These are phyloP conservation scores for Dispira simplex DNA, from an alignment of 192 early-diverging fungal species.

Conservation along the genomic window DNA sequence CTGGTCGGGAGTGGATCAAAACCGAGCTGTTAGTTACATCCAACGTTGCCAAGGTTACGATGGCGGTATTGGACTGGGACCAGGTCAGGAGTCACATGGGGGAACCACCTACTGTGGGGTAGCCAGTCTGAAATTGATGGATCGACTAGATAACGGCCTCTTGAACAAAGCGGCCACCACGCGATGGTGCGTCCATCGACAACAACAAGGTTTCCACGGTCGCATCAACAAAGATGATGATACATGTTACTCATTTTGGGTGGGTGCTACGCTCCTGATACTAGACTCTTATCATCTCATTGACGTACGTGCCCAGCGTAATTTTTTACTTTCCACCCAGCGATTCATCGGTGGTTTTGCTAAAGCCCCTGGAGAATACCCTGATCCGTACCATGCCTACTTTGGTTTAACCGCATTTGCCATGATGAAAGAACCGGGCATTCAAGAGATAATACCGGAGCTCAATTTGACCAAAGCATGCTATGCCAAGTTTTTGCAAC, in stretches of 20 bases:
- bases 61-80: constrained; percentile 59
- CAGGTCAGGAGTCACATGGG: constrained; percentile 74
- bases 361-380: constrained; percentile 32
- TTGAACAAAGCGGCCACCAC: constrained; percentile 33
- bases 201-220: constrained; percentile 79
- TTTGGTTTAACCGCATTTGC: constrained; percentile 62
- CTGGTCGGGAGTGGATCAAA: constrained; percentile 70
- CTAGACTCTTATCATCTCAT: neutral
- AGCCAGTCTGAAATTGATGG: constrained; percentile 63
- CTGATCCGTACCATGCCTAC: constrained; percentile 72
- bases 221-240: constrained; percentile 74
- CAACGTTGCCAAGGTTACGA: constrained; percentile 26
- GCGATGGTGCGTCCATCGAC: constrained; percentile 67
- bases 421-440: constrained; percentile 32
- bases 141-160: constrained; percentile 30
- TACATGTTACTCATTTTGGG: constrained; percentile 97
- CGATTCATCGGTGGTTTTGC: constrained; percentile 40
- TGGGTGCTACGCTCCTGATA: constrained; percentile 66
- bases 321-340: constrained; percentile 12
- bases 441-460: constrained; percentile 28
- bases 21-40: constrained; percentile 41
- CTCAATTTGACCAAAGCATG: constrained; percentile 32
- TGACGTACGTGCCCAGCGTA: neutral
- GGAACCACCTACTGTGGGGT: constrained; percentile 88
- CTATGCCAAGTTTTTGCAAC: neutral